These are phyloP conservation scores for Nannizzia gypsea DNA, from an alignment of 2,329 filamentous ascomycete species.

Conservation along the genomic window DNA sequence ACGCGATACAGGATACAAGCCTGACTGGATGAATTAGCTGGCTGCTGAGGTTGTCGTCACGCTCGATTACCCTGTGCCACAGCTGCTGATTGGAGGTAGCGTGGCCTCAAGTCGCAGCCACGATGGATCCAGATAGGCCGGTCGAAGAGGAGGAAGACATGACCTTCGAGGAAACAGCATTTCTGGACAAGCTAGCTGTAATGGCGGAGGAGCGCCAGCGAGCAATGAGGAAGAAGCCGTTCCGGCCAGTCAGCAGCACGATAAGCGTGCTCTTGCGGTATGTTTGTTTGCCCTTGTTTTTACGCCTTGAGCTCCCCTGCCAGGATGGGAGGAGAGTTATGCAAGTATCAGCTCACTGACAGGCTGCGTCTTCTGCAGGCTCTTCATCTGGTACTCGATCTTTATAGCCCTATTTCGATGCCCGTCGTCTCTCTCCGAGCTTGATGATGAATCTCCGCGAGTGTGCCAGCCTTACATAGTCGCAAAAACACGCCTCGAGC, in stretches of 20 bases:
- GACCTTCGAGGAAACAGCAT: background rate
- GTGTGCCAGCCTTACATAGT: conserved; percentile 72
- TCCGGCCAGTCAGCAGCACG: background rate
- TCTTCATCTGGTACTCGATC: conserved; percentile 77
- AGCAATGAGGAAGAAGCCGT: background rate
- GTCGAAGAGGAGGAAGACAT: background rate
- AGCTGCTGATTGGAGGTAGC: background rate
- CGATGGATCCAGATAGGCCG: background rate
- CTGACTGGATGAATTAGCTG: background rate
- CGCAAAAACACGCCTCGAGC: conserved; percentile 55
- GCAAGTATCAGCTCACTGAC: background rate
- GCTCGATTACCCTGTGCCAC: background rate
- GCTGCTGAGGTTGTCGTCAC: background rate
- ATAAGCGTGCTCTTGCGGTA: conserved; percentile 2
- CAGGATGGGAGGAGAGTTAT: background rate
- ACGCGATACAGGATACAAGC: background rate
- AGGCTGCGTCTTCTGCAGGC: conserved; percentile 39
- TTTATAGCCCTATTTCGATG: conserved; percentile 72
- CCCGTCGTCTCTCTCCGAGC: conserved; percentile 55
- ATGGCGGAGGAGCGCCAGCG: background rate
- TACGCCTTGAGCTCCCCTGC: background rate
- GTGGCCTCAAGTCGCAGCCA: background rate
- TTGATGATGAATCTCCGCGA: conserved; percentile 57
- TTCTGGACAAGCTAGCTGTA: background rate
- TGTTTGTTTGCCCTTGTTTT: background rate